A percentile compares a stretch with the other conserved stretches of the same genome.
These are phyloP conservation scores for Pseudogymnoascus sp. DNA, from an alignment of 2,329 filamentous ascomycete genomes.

Conservation along the genomic window DNA sequence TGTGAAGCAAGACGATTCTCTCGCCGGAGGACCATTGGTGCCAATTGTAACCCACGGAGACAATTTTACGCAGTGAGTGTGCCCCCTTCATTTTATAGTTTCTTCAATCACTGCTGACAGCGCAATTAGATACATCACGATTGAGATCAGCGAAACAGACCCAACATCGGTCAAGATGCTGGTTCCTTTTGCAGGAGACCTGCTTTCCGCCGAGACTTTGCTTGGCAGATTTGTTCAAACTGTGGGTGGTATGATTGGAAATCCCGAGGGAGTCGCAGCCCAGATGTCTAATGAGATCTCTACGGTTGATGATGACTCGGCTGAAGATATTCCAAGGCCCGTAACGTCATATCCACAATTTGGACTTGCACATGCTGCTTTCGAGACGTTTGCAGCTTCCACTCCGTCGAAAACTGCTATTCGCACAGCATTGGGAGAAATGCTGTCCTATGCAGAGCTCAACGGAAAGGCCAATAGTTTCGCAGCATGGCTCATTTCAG, in stretches of 20 bases:
- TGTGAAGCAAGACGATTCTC: not conserved
- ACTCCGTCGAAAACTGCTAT: not conserved
- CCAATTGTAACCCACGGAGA: not conserved
- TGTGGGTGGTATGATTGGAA: not conserved
- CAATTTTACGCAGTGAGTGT: constrained; percentile 2
- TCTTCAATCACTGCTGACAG: not conserved
- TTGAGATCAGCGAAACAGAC: constrained; percentile 9
- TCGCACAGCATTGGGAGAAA: not conserved
- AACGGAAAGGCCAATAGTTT: constrained; percentile 9
- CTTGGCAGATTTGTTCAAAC: constrained; percentile 2
- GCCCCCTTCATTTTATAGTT: not conserved
- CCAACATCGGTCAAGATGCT: constrained; percentile 2
- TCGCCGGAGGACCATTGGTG: not conserved
- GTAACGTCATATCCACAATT: not conserved
- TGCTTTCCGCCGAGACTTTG: not conserved
- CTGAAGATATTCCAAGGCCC: not conserved
- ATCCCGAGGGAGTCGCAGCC: not conserved
- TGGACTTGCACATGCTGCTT: not conserved
- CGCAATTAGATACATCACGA: not conserved
- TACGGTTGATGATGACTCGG: not conserved
- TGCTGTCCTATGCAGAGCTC: constrained; percentile 5
- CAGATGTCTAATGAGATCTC: not conserved
- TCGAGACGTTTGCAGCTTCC: not conserved
- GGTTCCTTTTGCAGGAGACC: not conserved
- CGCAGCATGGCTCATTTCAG: not conserved